Evolutionary conservation across 495 filamentous ascomycete species (phyloP).

Genomic region (Achaetomiella virescens): DNA sequence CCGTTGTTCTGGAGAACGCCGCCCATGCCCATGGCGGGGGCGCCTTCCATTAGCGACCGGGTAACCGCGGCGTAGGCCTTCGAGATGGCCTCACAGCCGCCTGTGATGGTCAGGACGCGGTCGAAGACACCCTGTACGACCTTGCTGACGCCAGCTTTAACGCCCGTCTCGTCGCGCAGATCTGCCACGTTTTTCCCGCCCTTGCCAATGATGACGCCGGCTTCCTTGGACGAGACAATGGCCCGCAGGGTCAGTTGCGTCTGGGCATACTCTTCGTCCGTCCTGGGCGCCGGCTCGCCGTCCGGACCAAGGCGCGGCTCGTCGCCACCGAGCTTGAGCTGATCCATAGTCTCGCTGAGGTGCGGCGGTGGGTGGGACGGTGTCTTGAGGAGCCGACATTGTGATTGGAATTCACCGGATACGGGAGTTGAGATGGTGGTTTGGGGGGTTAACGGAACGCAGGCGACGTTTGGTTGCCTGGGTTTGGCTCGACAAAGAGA

Average conservation of each 20-base stretch:
- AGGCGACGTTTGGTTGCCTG: not conserved
- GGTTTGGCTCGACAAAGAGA: not conserved
- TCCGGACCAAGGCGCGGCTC: constrained; percentile 59
- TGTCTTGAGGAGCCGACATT: constrained; percentile 47
- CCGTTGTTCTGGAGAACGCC: constrained; percentile 76
- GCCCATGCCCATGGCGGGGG: constrained; percentile 91
- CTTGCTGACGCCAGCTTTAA: constrained; percentile 97
- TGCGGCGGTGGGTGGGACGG: constrained; percentile 35
- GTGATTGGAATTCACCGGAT: constrained; percentile 18
- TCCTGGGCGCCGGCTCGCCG: constrained; percentile 67
- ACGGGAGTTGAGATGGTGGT: not conserved
- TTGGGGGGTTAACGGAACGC: not conserved
- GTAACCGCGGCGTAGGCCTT: constrained; percentile 92
- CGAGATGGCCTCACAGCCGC: constrained; percentile 75
- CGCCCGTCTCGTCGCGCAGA: constrained; percentile 91
- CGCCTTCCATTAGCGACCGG: constrained; percentile 83
- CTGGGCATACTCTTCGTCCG: constrained; percentile 93
- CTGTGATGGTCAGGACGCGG: constrained; percentile 91
- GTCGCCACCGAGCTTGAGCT: constrained; percentile 43
- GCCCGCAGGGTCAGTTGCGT: constrained; percentile 87
- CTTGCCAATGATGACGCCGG: constrained; percentile 97
- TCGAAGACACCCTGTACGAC: constrained; percentile 96
- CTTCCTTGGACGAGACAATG: constrained; percentile 97
- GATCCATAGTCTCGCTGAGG: constrained; percentile 46
- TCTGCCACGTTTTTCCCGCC: constrained; percentile 97